Evolutionary conservation across 768 basidiomycete genomes (phyloP).

Genomic region (Lactarius deliciosus): DNA sequence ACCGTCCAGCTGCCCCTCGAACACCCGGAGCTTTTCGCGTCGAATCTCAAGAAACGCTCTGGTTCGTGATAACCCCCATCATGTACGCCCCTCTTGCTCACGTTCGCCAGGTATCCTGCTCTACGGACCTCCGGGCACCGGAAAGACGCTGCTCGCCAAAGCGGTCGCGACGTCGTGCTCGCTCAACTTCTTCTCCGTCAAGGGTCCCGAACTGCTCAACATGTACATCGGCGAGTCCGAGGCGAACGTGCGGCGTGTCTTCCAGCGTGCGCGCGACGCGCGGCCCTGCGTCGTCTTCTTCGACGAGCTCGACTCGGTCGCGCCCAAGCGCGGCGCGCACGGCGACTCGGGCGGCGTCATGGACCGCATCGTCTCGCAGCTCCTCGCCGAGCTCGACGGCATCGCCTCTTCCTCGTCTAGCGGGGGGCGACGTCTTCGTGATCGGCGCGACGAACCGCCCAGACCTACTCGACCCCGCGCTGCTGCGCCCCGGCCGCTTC

Average conservation of each 20-base stretch:
- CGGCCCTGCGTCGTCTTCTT: slow-evolving; percentile 96
- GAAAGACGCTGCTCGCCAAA: slow-evolving; percentile 93
- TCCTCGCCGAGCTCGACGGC: slow-evolving; percentile 91
- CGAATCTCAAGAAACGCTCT: slow-evolving; percentile 93
- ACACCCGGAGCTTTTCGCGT: slow-evolving; percentile 84
- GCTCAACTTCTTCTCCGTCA: slow-evolving; percentile 95
- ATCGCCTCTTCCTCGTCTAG: slow-evolving; percentile 52
- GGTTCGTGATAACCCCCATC: slow-evolving; percentile 48
- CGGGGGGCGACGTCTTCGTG: slow-evolving; percentile 81
- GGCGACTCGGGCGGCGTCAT: slow-evolving; percentile 97
- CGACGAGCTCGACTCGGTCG: slow-evolving; percentile 93
- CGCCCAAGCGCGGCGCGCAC: slow-evolving; percentile 91
- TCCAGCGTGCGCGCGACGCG: slow-evolving; percentile 88
- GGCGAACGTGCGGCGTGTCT: slow-evolving; percentile 92
- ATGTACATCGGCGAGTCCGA: slow-evolving; percentile 99
- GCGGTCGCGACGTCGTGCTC: slow-evolving; percentile 95
- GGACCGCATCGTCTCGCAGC: slow-evolving; percentile 95
- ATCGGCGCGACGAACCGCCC: slow-evolving; percentile 96
- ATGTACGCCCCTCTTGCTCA: neutral
- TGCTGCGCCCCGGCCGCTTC: slow-evolving; percentile 89
- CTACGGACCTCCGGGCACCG: slow-evolving; percentile 95
- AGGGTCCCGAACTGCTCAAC: slow-evolving; percentile 92
- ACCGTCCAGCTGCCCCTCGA: slow-evolving; percentile 92
- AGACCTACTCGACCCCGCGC: slow-evolving; percentile 85
- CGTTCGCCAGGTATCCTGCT: slow-evolving; percentile 71